A percentile compares a stretch with the other conserved stretches of the same genome.
Conservation (phyloP, 768 basidiomycete species). For the Daedaleopsis nitida region DNA sequence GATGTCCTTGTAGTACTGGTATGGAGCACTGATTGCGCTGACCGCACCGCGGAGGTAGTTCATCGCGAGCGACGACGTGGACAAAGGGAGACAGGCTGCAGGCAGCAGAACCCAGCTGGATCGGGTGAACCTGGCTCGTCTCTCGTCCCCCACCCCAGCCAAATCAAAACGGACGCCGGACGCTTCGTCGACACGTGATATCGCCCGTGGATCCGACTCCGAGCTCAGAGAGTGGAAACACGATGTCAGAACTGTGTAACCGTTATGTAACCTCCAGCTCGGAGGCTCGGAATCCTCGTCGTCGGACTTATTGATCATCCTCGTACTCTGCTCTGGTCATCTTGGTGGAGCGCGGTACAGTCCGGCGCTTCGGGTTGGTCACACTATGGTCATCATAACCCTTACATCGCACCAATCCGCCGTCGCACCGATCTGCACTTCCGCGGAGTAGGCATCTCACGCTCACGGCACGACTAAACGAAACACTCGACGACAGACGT, state of each 20-base stretch:
- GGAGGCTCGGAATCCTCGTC: too few relatives aligned
- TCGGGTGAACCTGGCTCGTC: background rate
- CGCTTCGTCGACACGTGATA: background rate
- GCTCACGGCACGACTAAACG: too few relatives aligned
- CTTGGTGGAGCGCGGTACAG: too few relatives aligned
- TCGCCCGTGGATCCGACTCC: background rate
- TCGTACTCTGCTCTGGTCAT: too few relatives aligned
- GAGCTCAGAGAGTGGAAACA: background rate
- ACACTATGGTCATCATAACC: too few relatives aligned
- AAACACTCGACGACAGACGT: too few relatives aligned
- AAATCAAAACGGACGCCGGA: background rate
- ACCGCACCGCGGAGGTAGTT: conserved; percentile 89
- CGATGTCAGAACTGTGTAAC: background rate
- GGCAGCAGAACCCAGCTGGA: background rate
- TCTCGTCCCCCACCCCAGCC: conserved; percentile 15
- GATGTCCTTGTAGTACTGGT: conserved; percentile 88
- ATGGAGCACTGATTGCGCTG: conserved; percentile 81
- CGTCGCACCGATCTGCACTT: too few relatives aligned
- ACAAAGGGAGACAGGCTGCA: background rate
- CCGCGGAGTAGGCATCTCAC: too few relatives aligned
- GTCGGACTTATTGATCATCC: too few relatives aligned
- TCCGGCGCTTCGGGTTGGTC: too few relatives aligned
- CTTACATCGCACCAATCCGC: too few relatives aligned
- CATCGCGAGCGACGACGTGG: conserved; percentile 45
- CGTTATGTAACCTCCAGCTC: too few relatives aligned